Evolutionary conservation across 2,329 filamentous ascomycete genomes (phyloP), one percentile per base, ranked within the genome.

Genomic region (Didymella segeticola): DNA sequence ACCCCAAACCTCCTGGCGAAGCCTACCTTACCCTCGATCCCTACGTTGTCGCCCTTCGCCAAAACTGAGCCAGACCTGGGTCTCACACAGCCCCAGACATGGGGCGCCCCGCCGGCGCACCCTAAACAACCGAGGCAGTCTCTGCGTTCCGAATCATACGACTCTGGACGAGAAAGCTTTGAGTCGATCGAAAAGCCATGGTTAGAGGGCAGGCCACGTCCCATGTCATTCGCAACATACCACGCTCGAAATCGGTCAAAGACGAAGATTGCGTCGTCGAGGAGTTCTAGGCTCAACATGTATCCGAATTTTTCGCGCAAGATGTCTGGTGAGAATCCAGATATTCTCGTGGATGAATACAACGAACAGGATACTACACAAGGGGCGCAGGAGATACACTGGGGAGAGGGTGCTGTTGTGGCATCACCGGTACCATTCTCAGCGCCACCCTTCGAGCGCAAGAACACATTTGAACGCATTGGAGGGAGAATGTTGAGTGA

Each of bases 201-300:
- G 36, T 30, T 53, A 22, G 54, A 63, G 26, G 50, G 47, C 42
- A 58, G 65, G 10, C 56, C 61, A 22, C 62, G 68, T 10, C 68
- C 67, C 17, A 60, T 56, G 11, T 71, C 68, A 1, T 69, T 66
- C 53, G 63, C 62, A 36, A 58, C 61, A 19, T 63, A 63, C 15
- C 62, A 68, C 11, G 54, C 61, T 20, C 61, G 66, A 25, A 58
- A 63, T n/a, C 62, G 68, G 17, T 64, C 64, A 6, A 63, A 60
- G 15, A 62, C 52, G 25, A 70, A 65, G 50, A 69, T 72, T 37
- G 68, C 68, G 2, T 71, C 68, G 4, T 71, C 68, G 6, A 54
- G 67, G 47, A 66, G 66, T 2, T 47, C 66, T 11, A 57, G 64
- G 36, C 56, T 63, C 5, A 66, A 67, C 42, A 68, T 58, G 48